Base-by-base conservation (phyloP, 768 basidiomycete species). In the Auricularia heimuer region DNA sequence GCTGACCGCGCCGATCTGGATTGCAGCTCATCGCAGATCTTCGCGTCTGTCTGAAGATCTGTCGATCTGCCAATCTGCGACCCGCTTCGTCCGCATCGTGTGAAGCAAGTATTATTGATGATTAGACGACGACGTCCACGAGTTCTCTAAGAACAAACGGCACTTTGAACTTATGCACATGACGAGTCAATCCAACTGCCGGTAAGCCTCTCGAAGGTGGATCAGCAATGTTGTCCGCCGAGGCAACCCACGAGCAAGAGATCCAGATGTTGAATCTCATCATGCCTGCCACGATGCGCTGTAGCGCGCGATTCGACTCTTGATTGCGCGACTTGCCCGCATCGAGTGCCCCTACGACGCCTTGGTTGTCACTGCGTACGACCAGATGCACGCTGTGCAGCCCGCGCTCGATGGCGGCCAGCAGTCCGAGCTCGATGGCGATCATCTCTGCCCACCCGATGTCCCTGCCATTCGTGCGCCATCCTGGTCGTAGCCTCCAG, bases 151-250 rank as follows among this genome's bases (percentile, higher is more conserved):
- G 39, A 7, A 39, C 39, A 21, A 51, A 51, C 47, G 47, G 47
- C 4, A 51, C 4, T 16, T 10, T 10, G 47, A 51, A 51, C 47
- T 18, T 51, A 4, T 16, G 7, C 21, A 51, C 47, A 24, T 24
- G 24, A 24, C 24, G 24, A 24, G 24, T 24, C 16, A 10, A 11
- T 18, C 47, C 47, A 8, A 4, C 4, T 4, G 47, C 16, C 47
- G 47, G 16, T 1, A 18, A 4, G 10, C 75, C 74, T 1, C 75
- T 65, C 4, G 76, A 77, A 1, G 75, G 69, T 2, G 74, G 65
- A 67, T 77, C 75, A n/a, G 74, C 56, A 37, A 75, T 67, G 65
- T 78, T 77, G 35, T 68, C 65, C 4, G 65, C 24, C 34, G 67
- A 68, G 3, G 71, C 11, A 10, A 77, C 70, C 51, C 75, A 65